Evolutionary conservation across 352 stramenopile genomes (phyloP).

Genomic region (Pythium folliculosum): DNA sequence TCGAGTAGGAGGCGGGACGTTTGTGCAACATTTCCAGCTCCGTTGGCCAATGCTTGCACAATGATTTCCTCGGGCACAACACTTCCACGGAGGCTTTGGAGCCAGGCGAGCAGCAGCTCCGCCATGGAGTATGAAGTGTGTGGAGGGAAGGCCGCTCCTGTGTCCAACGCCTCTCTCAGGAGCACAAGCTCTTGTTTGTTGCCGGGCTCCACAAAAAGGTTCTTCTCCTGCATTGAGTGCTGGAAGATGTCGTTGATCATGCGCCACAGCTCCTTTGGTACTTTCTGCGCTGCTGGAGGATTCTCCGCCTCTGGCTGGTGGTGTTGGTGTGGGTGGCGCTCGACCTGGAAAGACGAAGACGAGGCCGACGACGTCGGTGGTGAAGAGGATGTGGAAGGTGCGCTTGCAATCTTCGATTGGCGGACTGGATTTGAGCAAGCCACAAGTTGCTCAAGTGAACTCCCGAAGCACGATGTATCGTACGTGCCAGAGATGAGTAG

Average conservation of each 20-base stretch:
- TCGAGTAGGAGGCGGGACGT: conserved; percentile 68
- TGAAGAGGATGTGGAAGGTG: conserved; percentile 15
- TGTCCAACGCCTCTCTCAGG: conserved; percentile 93
- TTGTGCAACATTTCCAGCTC: conserved; percentile 80
- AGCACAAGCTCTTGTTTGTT: conserved; percentile 66
- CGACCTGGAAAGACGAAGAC: conserved; percentile 20
- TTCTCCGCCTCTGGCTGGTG: conserved; percentile 39
- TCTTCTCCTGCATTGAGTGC: conserved; percentile 73
- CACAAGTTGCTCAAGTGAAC: conserved; percentile 94
- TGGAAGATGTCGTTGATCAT: conserved; percentile 96
- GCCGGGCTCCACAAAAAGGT: conserved; percentile 80
- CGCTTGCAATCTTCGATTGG: conserved; percentile 34
- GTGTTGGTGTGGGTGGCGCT: conserved; percentile 29
- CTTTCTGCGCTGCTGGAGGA: conserved; percentile 48
- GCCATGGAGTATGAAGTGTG: conserved; percentile 90
- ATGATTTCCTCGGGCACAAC: conserved; percentile 89
- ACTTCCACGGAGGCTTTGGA: conserved; percentile 88
- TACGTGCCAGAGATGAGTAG: conserved; percentile 93
- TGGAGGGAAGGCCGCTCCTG: conserved; percentile 76
- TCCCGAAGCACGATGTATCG: conserved; percentile 94
- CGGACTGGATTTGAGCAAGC: conserved; percentile 88
- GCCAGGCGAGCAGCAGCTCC: conserved; percentile 90
- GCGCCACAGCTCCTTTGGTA: conserved; percentile 98
- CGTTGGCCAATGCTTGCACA: conserved; percentile 52
- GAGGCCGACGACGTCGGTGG: not conserved